Evolutionary conservation across 1,284 basidiomycete genomes (phyloP), one percentile per base, ranked within the genome.

Genomic region (Leccinum subspadiceum): DNA sequence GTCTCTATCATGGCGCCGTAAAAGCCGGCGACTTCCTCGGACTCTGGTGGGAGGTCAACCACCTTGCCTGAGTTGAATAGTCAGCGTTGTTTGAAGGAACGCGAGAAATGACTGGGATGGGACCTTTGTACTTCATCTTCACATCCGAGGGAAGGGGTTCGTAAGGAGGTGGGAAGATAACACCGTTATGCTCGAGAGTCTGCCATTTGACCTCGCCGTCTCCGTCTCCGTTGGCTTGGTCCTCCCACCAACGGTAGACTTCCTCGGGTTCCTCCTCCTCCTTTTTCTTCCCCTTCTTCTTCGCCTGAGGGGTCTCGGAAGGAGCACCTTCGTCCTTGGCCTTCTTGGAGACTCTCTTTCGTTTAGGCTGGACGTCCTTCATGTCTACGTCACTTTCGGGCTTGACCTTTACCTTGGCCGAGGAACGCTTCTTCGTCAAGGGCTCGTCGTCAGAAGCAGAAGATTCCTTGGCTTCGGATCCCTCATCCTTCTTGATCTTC

Each of bases 21-120:
- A 78, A 99, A 99, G 39, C 93, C 92, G 50, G 97, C 97, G 46
- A 99, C 96, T 75, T 99, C 97, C 76, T 99, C 97, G 1, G 96
- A 83, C 66, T 91, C 92, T 12, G 84, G 87, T 12, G 93, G 87
- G 20, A 99, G 86, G 60, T 89, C 81, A 48, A 98, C 84, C 5
- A 81, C 74, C 73, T 89, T 86, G 65, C 93, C 94, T 96, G 9
- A 64, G 58, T 68, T 60, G 64, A 57, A 60, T 60, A 33, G 62
- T 67, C 54, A 67, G 64, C 37, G 49, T 26, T 56, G 56, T 41
- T 53, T 41, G 50, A 20, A 54, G 57, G 54, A 58, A 53, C 17
- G 35, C 4, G 52, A 48, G 49, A 64, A 55, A 61, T 44, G 39
- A 62, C 49, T 60, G 60, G 35, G 63, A 63, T 56, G 73, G 57